These are phyloP conservation scores for Crataegus laevigata DNA, from an alignment of 306 rosid species.

Conservation along the genomic window DNA sequence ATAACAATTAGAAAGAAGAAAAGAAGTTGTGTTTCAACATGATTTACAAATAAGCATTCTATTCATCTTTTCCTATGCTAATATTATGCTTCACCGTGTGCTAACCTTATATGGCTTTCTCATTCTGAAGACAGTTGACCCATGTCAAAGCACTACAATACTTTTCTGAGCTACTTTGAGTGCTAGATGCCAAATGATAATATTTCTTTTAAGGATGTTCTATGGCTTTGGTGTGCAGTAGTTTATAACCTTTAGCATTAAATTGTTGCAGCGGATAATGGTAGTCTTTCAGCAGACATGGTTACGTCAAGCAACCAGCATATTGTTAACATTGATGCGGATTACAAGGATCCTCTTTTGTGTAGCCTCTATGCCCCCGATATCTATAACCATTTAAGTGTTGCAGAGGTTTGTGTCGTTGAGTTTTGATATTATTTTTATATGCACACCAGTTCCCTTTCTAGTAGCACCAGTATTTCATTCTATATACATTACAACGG, in stretches of 20 bases:
- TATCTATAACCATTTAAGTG: slow-evolving; percentile 57
- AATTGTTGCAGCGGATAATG: slow-evolving; percentile 32
- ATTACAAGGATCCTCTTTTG: slow-evolving; percentile 51
- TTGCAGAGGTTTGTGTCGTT: slow-evolving; percentile 61
- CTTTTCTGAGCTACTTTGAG: not conserved
- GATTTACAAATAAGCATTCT: not conserved
- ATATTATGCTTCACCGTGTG: not conserved
- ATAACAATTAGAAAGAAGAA: not conserved
- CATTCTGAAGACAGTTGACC: not conserved
- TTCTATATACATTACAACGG: not conserved
- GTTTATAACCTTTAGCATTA: not conserved
- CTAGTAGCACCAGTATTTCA: not conserved
- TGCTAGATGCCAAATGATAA: not conserved
- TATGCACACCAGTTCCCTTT: not conserved
- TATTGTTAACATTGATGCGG: slow-evolving; percentile 54
- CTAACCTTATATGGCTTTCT: not conserved
- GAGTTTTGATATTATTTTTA: slow-evolving; percentile 1
- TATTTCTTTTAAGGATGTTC: not conserved
- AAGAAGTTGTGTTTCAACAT: not conserved
- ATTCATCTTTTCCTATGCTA: not conserved
- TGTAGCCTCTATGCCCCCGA: slow-evolving; percentile 71
- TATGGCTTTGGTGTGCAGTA: not conserved
- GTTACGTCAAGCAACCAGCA: slow-evolving; percentile 28
- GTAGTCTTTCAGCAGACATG: slow-evolving; percentile 17
- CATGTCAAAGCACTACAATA: not conserved